Evolutionary conservation across 2,329 filamentous ascomycete genomes (phyloP), one percentile per base, ranked within the genome.

Genomic region (Colletotrichum orbiculare): DNA sequence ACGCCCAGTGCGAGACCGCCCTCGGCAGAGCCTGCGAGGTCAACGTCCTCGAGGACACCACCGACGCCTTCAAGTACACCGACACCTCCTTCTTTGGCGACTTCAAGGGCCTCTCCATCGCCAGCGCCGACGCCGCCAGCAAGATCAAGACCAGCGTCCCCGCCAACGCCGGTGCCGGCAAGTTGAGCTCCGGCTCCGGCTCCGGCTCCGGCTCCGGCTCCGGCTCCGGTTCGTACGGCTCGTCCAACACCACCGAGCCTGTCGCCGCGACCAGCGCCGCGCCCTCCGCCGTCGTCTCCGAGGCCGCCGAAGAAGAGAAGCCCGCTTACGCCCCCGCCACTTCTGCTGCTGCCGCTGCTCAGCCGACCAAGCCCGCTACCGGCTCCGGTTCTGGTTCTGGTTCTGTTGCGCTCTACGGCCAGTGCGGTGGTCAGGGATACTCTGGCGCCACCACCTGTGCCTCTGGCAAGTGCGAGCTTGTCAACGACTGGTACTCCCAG

Each of bases 371-470:
- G 55, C 37, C 45, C 13, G 54, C 47, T 34, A 35, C 37, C 15
- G 37, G 33, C 42, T 66, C 60, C 37, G 4, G 4, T 4, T 25
- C 25, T 25, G 25, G 25, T 25, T 25, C 25, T 33, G 70, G 69
- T 54, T 66, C 60, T 37, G 70, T 74, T 25, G 69, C 71, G 9
- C 71, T 71, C 47, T 80, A 72, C 65, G 76, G 72, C n/a, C 78
- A 80, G 68, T 81, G 78, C 55, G 70, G 70, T 58, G 70, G 70
- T 15, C 33, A 65, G 43, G 66, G 66, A 17, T 69, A 64, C 58
- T 63, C 60, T 37, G 70, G 70, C 13, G 56, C 66, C 33, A 71
- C 67, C 12, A 60, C 66, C 54, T 71, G 69, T 49, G 49, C 66
- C 38, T 60, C 66, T 8, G 68, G 69, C 45, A 70, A 49, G 35